Evolutionary conservation across 1,284 basidiomycete genomes (phyloP).

Genomic region (Pholiota adiposa): DNA sequence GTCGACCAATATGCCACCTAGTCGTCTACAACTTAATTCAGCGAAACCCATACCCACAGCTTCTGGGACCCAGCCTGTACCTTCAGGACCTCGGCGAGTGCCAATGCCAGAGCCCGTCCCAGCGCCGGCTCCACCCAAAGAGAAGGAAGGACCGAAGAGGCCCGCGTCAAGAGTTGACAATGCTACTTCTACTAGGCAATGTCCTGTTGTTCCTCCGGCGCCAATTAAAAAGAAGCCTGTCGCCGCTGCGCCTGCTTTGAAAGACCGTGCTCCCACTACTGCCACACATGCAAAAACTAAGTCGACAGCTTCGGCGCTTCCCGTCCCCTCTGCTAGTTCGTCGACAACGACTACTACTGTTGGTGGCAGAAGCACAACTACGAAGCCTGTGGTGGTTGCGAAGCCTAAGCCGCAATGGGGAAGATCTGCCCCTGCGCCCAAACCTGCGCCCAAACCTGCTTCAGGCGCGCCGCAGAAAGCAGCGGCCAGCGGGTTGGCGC

Average conservation of each 20-base stretch:
- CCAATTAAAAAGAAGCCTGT: conserved; percentile 23
- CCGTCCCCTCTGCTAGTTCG: conserved; percentile 3
- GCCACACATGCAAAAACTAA: conserved; percentile 8
- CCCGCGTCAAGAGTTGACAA: conserved; percentile 20
- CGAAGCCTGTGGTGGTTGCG: conserved; percentile 11
- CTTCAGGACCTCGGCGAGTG: conserved; percentile 33
- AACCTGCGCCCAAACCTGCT: conserved; percentile 18
- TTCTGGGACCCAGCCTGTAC: conserved; percentile 16
- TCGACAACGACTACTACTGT: conserved; percentile 1
- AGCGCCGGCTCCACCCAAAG: conserved; percentile 19
- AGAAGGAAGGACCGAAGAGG: conserved; percentile 20
- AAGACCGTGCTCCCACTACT: conserved; percentile 12
- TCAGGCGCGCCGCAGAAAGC: neutral
- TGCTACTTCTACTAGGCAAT: conserved; percentile 17
- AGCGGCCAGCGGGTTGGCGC: conserved; percentile 1
- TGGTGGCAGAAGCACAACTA: neutral
- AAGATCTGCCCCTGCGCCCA: conserved; percentile 18
- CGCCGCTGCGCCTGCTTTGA: conserved; percentile 8
- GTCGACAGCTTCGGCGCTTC: conserved; percentile 6
- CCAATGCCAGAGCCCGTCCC: conserved; percentile 29
- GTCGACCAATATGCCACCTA: conserved; percentile 13
- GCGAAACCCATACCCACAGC: conserved; percentile 11
- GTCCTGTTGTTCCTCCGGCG: conserved; percentile 16
- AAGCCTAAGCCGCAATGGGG: conserved; percentile 29
- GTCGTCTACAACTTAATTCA: conserved; percentile 22